phyloP scores from a whole-genome alignment of 2,329 filamentous ascomycete species.

The Cytospora piceae region DNA sequence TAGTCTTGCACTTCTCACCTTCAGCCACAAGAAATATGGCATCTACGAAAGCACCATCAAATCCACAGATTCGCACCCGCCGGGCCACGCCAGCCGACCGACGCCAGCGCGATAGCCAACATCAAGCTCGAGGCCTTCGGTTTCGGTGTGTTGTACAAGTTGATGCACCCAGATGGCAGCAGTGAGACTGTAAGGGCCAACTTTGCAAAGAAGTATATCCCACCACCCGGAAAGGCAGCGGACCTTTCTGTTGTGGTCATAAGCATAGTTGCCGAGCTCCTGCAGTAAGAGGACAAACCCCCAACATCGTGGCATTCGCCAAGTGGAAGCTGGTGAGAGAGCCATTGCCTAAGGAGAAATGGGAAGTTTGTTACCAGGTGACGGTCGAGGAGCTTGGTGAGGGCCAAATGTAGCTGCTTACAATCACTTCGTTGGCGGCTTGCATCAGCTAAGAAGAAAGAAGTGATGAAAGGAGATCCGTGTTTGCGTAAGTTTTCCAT shows the following conservation, averaged over 20 bases:
- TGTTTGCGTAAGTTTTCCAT: constrained; percentile 34
- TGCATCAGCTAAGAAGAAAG: constrained; percentile 31
- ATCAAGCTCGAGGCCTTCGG: constrained; percentile 27
- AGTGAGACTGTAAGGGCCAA: constrained; percentile 29
- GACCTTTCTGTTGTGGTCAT: constrained; percentile 15
- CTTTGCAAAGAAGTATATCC: constrained; percentile 31
- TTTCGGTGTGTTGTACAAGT: constrained; percentile 32
- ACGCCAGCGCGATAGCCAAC: constrained; percentile 11
- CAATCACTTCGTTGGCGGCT: constrained; percentile 35
- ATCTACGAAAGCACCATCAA: background rate
- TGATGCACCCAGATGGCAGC: constrained; percentile 35
- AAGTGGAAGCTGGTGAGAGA: constrained; percentile 35
- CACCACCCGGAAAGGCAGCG: background rate
- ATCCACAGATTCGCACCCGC: constrained; percentile 16
- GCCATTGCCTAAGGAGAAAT: constrained; percentile 35
- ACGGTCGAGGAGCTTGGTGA: constrained; percentile 34
- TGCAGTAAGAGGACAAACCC: constrained; percentile 22
- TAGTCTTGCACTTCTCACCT: background rate
- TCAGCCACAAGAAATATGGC: constrained; percentile 12
- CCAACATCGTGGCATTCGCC: constrained; percentile 38
- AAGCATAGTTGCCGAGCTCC: constrained; percentile 36
- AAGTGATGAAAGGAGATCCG: constrained; percentile 34
- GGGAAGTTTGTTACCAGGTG: constrained; percentile 30
- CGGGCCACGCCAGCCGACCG: constrained; percentile 20
- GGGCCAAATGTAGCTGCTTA: constrained; percentile 32